phyloP scores from a whole-genome alignment of 345 rosid species.

The Bruguiera gymnorhiza region DNA sequence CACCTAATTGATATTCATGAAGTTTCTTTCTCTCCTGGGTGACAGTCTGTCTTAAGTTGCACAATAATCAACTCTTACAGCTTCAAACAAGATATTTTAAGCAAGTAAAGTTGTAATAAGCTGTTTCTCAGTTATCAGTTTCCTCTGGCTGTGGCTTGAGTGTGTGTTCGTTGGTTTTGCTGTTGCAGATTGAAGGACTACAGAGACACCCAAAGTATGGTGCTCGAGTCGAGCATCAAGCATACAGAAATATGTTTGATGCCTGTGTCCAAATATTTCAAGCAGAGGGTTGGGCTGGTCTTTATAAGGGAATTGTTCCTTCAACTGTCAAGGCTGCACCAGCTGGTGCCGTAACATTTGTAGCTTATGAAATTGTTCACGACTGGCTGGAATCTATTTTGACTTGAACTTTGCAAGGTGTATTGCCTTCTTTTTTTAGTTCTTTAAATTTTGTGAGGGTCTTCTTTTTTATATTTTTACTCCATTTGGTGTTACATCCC shows the following conservation, averaged over 20 bases:
- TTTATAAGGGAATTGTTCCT: slow-evolving; percentile 89
- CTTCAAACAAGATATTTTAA: too few relatives aligned
- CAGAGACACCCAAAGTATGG: slow-evolving; percentile 87
- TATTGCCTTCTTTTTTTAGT: slow-evolving; percentile 9
- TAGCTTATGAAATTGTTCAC: slow-evolving; percentile 68
- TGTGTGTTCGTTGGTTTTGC: not conserved
- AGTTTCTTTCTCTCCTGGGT: too few relatives aligned
- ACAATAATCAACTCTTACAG: too few relatives aligned
- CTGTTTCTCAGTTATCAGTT: not conserved
- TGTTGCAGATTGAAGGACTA: slow-evolving; percentile 77
- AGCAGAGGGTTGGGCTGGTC: slow-evolving; percentile 83
- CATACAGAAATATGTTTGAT: slow-evolving; percentile 79
- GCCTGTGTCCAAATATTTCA: slow-evolving; percentile 55
- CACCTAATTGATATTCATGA: too few relatives aligned
- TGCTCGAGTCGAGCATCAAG: slow-evolving; percentile 64
- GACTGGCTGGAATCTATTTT: slow-evolving; percentile 78
- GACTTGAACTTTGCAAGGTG: slow-evolving; percentile 32
- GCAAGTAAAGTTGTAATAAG: too few relatives aligned
- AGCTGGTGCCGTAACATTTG: slow-evolving; percentile 95
- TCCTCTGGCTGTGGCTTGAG: not conserved
- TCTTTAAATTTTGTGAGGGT: too few relatives aligned
- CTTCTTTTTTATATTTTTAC: not conserved
- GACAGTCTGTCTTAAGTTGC: too few relatives aligned
- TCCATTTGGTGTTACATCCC: slow-evolving; percentile 9
- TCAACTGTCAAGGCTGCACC: slow-evolving; percentile 98